phyloP scores from a whole-genome alignment of 176 grass and related monocot genomes.

The Aegilops longissima region DNA sequence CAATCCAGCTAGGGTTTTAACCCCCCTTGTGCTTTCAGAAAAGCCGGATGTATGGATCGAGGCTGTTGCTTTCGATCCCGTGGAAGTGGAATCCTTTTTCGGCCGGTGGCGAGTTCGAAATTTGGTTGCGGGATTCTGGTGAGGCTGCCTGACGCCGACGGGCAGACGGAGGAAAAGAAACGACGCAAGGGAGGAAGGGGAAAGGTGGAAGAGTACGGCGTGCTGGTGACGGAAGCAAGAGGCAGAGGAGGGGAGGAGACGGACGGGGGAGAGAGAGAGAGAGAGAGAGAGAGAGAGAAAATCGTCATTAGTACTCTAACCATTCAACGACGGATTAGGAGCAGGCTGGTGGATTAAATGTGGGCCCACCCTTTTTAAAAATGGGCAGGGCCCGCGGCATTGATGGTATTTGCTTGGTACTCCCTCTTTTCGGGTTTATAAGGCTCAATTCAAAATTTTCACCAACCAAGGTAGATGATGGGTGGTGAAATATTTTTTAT shows the following conservation, averaged over 20 bases:
- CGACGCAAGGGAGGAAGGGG: neutral
- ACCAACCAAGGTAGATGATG: no score
- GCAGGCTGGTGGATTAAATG: neutral
- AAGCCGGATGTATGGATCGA: neutral
- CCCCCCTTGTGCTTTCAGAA: neutral
- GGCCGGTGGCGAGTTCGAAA: slow-evolving; percentile 24
- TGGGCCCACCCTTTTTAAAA: neutral
- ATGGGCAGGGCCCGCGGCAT: neutral
- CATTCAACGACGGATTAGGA: neutral
- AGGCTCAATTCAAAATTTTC: no score
- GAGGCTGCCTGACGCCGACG: slow-evolving; percentile 1
- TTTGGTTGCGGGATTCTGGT: slow-evolving; percentile 7
- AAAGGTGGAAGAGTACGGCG: neutral
- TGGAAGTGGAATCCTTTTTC: slow-evolving; percentile 8
- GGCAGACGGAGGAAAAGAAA: neutral
- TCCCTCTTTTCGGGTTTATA: no score
- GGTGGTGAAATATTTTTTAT: no score
- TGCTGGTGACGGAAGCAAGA: neutral
- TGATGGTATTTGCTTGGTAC: neutral
- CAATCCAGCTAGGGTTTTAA: slow-evolving; percentile 11
- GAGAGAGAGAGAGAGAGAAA: neutral
- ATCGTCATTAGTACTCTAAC: neutral
- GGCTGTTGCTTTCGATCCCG: slow-evolving; percentile 42
- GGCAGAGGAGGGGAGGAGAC: neutral
- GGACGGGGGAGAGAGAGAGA: neutral